Conservation (phyloP, 1,284 basidiomycete genomes). For the Neolentinus lepideus region DNA sequence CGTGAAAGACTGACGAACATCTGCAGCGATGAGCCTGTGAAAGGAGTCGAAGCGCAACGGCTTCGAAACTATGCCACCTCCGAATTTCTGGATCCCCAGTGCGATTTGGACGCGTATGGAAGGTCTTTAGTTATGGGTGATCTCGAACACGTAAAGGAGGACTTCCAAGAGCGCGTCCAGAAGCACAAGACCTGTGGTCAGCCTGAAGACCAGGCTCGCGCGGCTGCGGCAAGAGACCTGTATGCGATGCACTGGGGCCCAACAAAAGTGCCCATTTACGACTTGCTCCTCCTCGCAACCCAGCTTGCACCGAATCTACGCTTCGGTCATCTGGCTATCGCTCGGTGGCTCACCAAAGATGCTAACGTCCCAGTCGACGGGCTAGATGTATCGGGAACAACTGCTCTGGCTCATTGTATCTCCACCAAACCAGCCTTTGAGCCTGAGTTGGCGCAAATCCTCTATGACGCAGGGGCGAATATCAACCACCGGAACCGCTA, state of each 20-base stretch:
- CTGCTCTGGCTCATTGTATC: constrained; percentile 31
- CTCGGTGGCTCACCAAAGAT: constrained; percentile 25
- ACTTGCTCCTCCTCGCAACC: constrained; percentile 25
- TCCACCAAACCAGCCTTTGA: constrained; percentile 34
- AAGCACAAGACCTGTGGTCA: constrained; percentile 5
- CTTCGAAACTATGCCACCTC: constrained; percentile 28
- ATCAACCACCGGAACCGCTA: constrained; percentile 32
- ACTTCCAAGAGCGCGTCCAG: constrained; percentile 20
- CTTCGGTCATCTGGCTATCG: constrained; percentile 20
- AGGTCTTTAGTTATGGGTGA: constrained; percentile 20
- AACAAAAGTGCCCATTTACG: constrained; percentile 29
- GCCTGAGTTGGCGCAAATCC: constrained; percentile 32
- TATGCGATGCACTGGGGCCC: constrained; percentile 29
- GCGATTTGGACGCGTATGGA: constrained; percentile 29
- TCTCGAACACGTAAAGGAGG: constrained; percentile 18
- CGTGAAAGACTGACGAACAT: no score
- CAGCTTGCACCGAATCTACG: constrained; percentile 18
- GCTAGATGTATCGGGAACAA: constrained; percentile 30
- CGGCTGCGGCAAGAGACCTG: constrained; percentile 21
- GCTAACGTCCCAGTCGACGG: constrained; percentile 30
- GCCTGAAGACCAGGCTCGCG: constrained; percentile 9
- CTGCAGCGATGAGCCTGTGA: constrained; percentile 23
- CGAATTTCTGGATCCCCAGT: constrained; percentile 24
- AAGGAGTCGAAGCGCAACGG: constrained; percentile 30
- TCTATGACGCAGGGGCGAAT: constrained; percentile 32